Percentiles rank a stretch among this genome's conserved stretches.
Conservation (phyloP, 768 basidiomycete species). For the Phylloporus arenicola region DNA sequence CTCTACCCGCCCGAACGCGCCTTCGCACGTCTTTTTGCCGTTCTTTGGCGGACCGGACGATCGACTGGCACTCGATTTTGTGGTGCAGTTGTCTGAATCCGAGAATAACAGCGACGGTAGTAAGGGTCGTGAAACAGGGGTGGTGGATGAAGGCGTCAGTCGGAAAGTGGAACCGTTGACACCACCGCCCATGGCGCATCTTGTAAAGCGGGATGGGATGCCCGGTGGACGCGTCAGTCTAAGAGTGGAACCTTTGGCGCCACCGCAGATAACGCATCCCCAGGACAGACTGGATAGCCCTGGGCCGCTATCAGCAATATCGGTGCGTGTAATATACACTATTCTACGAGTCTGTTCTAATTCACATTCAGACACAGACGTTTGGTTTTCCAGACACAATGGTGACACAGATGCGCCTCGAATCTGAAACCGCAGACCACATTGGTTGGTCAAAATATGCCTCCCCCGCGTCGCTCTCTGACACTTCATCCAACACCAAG, state of each 20-base stretch:
- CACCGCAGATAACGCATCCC: conserved; percentile 22
- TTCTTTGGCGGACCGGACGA: conserved; percentile 97
- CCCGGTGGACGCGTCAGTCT: neutral
- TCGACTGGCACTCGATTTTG: conserved; percentile 77
- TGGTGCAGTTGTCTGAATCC: conserved; percentile 73
- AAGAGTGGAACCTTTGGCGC: conserved; percentile 19
- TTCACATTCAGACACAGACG: conserved; percentile 9
- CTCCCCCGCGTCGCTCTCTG: conserved; percentile 9
- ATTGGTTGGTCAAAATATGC: conserved; percentile 67
- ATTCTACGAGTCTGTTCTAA: neutral
- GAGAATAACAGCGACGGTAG: conserved; percentile 65
- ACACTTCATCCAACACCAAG: neutral
- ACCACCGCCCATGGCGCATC: neutral
- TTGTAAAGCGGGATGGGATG: neutral
- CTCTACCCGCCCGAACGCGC: conserved; percentile 56
- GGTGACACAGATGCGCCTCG: conserved; percentile 59
- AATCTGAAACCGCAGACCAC: conserved; percentile 82
- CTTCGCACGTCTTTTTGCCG: conserved; percentile 72
- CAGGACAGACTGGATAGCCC: neutral
- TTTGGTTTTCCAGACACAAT: conserved; percentile 59
- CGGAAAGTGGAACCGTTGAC: neutral
- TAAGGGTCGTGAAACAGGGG: conserved; percentile 51
- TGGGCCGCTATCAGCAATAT: neutral
- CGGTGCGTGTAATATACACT: conserved; percentile 6
- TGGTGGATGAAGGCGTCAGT: conserved; percentile 2